phyloP scores from a whole-genome alignment of 371 early-diverging fungal species.

The Mucor sp. region DNA sequence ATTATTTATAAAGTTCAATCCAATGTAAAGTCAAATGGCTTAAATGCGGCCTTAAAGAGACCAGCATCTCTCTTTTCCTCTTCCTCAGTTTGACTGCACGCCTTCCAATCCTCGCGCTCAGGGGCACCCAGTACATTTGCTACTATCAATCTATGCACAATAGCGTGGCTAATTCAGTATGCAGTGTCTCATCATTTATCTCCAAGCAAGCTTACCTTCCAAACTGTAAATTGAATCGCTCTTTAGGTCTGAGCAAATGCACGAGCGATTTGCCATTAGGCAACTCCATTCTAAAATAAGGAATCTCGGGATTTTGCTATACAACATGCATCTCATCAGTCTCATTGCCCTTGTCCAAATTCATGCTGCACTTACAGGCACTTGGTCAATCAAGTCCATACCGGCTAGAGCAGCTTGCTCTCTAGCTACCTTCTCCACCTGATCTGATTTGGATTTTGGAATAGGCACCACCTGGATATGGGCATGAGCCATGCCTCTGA shows the following conservation, averaged over 20 bases:
- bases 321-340: neutral
- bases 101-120: slow-evolving; percentile 77
- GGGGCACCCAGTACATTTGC: slow-evolving; percentile 63
- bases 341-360: neutral
- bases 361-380: slow-evolving; percentile 43
- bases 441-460: slow-evolving; percentile 34
- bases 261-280: slow-evolving; percentile 53
- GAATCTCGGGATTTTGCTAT: slow-evolving; percentile 34
- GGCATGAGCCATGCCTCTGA: slow-evolving; percentile 55
- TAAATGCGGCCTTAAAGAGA: slow-evolving; percentile 59
- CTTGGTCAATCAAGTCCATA: slow-evolving; percentile 34
- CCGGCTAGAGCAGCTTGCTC: slow-evolving; percentile 42
- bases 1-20: neutral
- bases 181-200: neutral
- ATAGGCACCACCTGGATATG: slow-evolving; percentile 70
- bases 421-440: slow-evolving; percentile 33
- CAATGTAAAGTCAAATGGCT: slow-evolving; percentile 50
- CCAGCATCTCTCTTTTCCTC: slow-evolving; percentile 60
- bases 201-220: slow-evolving; percentile 53
- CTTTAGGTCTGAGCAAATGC: slow-evolving; percentile 46
- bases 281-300: slow-evolving; percentile 69
- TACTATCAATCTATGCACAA: slow-evolving; percentile 61
- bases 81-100: slow-evolving; percentile 57
- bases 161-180: too few relatives aligned
- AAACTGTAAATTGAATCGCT: slow-evolving; percentile 70